These are phyloP conservation scores for Tubosaeta sp. DNA, from an alignment of 768 basidiomycete genomes.

Conservation along the genomic window DNA sequence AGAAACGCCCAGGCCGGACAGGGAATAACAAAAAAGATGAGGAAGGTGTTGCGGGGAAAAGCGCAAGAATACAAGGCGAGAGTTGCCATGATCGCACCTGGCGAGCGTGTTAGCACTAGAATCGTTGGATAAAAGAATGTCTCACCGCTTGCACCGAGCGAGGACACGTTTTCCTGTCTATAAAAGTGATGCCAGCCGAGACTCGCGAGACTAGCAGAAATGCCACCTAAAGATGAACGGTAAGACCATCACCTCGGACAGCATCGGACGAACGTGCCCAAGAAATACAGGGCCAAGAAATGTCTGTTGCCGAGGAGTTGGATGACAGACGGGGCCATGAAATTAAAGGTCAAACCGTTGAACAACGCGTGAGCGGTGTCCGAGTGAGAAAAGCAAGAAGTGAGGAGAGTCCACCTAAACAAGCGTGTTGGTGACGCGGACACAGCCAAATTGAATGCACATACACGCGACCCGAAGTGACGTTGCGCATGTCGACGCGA, in stretches of 20 bases:
- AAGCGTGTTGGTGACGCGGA: background rate
- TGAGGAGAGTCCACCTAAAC: slow-evolving; percentile 69
- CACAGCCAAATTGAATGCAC: slow-evolving; percentile 16
- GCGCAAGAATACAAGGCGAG: slow-evolving; percentile 71
- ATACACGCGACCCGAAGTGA: slow-evolving; percentile 61
- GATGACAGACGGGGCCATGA: slow-evolving; percentile 66
- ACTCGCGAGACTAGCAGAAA: slow-evolving; percentile 48
- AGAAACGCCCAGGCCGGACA: slow-evolving; percentile 77
- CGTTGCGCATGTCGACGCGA: slow-evolving; percentile 53
- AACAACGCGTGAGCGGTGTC: slow-evolving; percentile 59
- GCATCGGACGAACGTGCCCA: slow-evolving; percentile 40
- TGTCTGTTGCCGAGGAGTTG: slow-evolving; percentile 57
- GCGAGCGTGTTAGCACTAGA: background rate
- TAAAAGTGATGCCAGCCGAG: slow-evolving; percentile 42
- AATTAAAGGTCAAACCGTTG: slow-evolving; percentile 76
- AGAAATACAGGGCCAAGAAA: slow-evolving; percentile 71
- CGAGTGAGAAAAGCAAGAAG: slow-evolving; percentile 68
- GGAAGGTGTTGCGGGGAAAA: slow-evolving; percentile 61
- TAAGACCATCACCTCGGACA: background rate
- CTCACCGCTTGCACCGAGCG: slow-evolving; percentile 74
- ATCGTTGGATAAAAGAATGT: background rate
- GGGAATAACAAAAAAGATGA: slow-evolving; percentile 72
- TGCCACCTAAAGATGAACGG: slow-evolving; percentile 45
- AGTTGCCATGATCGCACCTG: slow-evolving; percentile 69
- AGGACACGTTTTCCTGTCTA: slow-evolving; percentile 29